Base-by-base conservation (phyloP, 2,329 filamentous ascomycete species). In the Penicillium sp. region DNA sequence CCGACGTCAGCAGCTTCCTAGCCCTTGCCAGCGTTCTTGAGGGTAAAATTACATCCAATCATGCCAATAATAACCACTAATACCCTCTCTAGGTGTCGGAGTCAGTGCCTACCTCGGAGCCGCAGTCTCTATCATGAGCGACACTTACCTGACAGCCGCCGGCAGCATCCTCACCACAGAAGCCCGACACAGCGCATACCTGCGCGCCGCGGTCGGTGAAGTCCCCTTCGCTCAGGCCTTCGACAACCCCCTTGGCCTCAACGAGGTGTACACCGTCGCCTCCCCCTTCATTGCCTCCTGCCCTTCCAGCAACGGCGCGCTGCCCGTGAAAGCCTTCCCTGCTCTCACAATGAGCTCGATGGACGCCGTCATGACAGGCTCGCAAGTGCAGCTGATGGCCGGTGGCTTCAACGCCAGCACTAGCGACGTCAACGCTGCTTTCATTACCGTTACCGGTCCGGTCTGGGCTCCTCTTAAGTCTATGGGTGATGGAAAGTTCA, bases 91-190 rank as follows among this genome's bases (percentile, higher is more conserved):
- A 27, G 27, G 27, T 27, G 27, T 27, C 27, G 27, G 27, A 27
- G 27, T 27, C 27, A 27, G 27, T 7, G 83, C 83, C 21, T 87
- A 87, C 73, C 80, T 89, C 45, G 84, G 85, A 45, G 86, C 85
- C 19, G 86, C 86, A 6, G 80, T 81, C 25, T 77, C 78, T 58
- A 86, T 85, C 61, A 78, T 81, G 59, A 79, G 81, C 70, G 81
- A 84, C 61, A 75, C 76, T 23, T 87, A 87, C 73, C 75, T 89
- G 45, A 83, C 82, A 0, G 81, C 81, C 4, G 86, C 86, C 1
- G 86, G 82, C 27, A 82, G 82, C 55, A 86, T 90, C 67, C 77
- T 89, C 35, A 84, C 84, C 31, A 82, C 88, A 55, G 86, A 89
- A 67, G 81, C 86, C 33, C 82, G 86, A 10, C 86, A 89, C 75